Evolutionary conservation across 441 rosid genomes (phyloP).

Genomic region (Corymbia citriodora): DNA sequence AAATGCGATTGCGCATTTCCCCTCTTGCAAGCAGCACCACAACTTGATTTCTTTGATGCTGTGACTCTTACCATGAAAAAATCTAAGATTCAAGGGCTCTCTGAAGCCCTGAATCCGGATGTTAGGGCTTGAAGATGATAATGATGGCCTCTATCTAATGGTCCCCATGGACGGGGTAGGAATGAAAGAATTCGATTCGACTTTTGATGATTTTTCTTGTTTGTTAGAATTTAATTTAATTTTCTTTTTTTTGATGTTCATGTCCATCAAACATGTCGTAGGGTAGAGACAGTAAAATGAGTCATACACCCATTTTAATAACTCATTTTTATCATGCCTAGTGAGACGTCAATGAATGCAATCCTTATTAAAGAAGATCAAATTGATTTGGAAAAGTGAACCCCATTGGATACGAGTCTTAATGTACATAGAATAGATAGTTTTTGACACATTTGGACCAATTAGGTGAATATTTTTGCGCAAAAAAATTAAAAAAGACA

Average conservation of each 20-base stretch:
- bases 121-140: not conserved
- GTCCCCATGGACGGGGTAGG: not conserved
- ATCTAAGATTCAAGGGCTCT: not conserved
- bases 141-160: not conserved
- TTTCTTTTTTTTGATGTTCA: not conserved
- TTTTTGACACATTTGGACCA: not conserved
- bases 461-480: not conserved
- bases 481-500: not conserved
- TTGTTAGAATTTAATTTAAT: not conserved
- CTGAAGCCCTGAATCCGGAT: not conserved
- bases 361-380: not conserved
- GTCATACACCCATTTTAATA: accelerated
- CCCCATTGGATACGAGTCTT: not conserved
- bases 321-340: not conserved
- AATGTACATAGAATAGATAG: not conserved
- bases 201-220: not conserved
- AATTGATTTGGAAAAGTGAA: not conserved
- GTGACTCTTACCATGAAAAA: not conserved
- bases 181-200: not conserved
- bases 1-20: not conserved
- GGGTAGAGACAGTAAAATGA: not conserved
- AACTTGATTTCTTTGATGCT: not conserved
- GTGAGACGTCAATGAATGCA: accelerated
- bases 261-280: not conserved
- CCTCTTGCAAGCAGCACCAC: not conserved